Evolutionary conservation across 2,329 filamentous ascomycete species (phyloP).

Genomic region (Atkinsonella hypoxylon): DNA sequence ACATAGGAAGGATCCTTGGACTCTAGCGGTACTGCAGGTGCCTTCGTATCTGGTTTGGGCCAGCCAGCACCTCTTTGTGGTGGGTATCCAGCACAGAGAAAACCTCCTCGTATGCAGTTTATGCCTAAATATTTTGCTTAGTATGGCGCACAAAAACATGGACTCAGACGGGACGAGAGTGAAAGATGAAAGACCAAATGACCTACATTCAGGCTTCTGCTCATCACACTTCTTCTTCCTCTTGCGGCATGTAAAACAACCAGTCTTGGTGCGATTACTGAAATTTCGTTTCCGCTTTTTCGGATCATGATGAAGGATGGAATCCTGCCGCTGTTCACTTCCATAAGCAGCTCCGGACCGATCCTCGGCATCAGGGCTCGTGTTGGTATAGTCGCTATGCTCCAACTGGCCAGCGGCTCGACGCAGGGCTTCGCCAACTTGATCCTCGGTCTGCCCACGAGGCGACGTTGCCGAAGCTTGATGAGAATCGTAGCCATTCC

Average conservation of each 20-base stretch:
- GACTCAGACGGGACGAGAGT: no score
- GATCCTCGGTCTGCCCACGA: constrained; percentile 38
- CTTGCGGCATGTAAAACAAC: constrained; percentile 81
- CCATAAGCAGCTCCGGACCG: constrained; percentile 29
- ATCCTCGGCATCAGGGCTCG: constrained; percentile 44
- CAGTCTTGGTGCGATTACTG: constrained; percentile 91
- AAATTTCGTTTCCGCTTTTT: constrained; percentile 72
- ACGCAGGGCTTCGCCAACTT: constrained; percentile 31
- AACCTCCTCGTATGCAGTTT: constrained; percentile 84
- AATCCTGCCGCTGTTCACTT: constrained; percentile 35
- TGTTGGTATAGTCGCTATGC: constrained; percentile 37
- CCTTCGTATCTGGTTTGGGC: constrained; percentile 64
- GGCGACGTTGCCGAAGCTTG: constrained; percentile 32
- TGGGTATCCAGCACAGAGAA: constrained; percentile 84
- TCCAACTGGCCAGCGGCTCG: constrained; percentile 34
- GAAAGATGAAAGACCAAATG: background rate
- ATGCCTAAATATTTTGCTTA: constrained; percentile 42
- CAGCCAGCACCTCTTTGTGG: constrained; percentile 60
- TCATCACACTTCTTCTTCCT: constrained; percentile 99
- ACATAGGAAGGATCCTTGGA: constrained; percentile 64
- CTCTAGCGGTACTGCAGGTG: constrained; percentile 61
- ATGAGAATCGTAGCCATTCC: constrained; percentile 32
- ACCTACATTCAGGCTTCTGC: constrained; percentile 79
- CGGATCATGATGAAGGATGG: constrained; percentile 43
- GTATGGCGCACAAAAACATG: background rate